phyloP scores from a whole-genome alignment of 2,329 filamentous ascomycete genomes.

The Talaromyces sp. region DNA sequence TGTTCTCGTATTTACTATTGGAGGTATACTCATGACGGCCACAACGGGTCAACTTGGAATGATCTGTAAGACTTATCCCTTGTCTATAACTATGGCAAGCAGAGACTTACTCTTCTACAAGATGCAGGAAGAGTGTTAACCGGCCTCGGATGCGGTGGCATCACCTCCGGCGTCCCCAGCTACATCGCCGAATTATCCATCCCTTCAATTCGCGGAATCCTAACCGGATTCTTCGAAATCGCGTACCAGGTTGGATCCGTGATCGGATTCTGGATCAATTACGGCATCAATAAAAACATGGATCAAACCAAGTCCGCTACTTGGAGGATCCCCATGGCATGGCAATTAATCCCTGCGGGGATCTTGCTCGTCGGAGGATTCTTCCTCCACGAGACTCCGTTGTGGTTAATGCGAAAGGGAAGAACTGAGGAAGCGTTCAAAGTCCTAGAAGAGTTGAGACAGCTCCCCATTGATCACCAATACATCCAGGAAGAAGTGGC shows the following conservation, averaged over 20 bases:
- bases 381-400: slow-evolving; percentile 60
- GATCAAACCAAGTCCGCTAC: not conserved
- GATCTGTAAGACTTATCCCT: not conserved
- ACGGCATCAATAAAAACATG: slow-evolving; percentile 15
- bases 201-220: slow-evolving; percentile 53
- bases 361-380: slow-evolving; percentile 51
- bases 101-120: not conserved
- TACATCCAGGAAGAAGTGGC: slow-evolving; percentile 71
- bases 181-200: slow-evolving; percentile 57
- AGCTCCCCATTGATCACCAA: slow-evolving; percentile 39
- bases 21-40: slow-evolving; percentile 67
- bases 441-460: slow-evolving; percentile 46
- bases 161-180: slow-evolving; percentile 55
- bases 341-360: slow-evolving; percentile 39
- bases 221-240: slow-evolving; percentile 56
- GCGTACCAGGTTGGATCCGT: slow-evolving; percentile 51
- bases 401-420: slow-evolving; percentile 65
- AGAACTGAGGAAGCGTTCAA: slow-evolving; percentile 60
- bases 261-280: slow-evolving; percentile 49
- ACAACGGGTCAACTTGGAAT: slow-evolving; percentile 40
- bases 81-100: not conserved
- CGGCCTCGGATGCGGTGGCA: slow-evolving; percentile 53
- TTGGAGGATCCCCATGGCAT: slow-evolving; percentile 40
- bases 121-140: slow-evolving; percentile 53
- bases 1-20: slow-evolving; percentile 60